Base-by-base conservation (phyloP, 2,329 filamentous ascomycete species). In the Talaromyces pinophilus region DNA sequence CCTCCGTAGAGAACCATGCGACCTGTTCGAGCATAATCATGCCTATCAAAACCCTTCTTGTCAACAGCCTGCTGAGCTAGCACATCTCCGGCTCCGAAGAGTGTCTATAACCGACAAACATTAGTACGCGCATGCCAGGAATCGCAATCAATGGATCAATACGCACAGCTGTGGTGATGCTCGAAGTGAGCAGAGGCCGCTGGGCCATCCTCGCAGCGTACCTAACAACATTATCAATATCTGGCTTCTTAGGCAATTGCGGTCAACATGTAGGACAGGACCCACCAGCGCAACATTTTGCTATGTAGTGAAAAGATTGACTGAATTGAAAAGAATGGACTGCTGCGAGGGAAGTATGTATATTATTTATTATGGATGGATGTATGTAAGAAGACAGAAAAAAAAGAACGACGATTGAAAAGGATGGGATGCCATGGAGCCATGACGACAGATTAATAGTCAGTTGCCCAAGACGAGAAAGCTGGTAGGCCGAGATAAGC, bases 61-160 rank as follows among this genome's bases (percentile, higher is more conserved):
- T 98, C 94, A 67, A 99, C 91, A 42, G 88, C 84, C 81, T 98
- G 94, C 81, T 99, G 95, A 44, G 95, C 92, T 71, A 96, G 89
- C 68, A 90, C 84, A 81, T 99, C 95, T 73, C 95, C 95, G 15
- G 93, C 92, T 67, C 91, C 93, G 78, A 98, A 99, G 69, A 99
- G 89, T 67, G 98, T 78, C 86, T 88, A 70, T 50, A 1, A 57
- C 52, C 52, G 67, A n/a, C 64, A 46, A 35, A 42, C 1, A 15
- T 59, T 22, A 64, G 62, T 28, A 46, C 38, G 35, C 40, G 59
- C 62, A 35, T 38, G 4, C 19, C 30, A 13, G 5, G 6, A 3
- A 1, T 40, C 30, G 30, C 54, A 44, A 30, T 19, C 8, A 67
- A 60, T 30, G 55, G 19, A 52, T 8, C 25, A 3, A 13, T 15